Evolutionary conservation across 2,329 filamentous ascomycete genomes (phyloP).

Genomic region (Xylaria polymorpha): DNA sequence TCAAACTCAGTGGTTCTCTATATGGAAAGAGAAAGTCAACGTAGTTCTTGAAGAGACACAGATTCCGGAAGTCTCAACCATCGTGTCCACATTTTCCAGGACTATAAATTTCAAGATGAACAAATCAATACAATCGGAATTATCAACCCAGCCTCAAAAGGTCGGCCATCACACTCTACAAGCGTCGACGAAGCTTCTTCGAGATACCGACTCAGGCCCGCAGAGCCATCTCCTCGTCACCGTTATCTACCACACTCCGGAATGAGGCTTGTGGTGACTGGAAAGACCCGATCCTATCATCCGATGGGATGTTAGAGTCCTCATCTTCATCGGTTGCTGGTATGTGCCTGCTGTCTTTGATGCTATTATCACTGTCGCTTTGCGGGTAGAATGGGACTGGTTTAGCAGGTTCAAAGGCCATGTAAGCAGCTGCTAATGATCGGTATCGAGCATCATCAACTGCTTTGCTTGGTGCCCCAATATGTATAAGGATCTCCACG

Average conservation of each 20-base stretch:
- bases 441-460: slow-evolving; percentile 63
- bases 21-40: slow-evolving; percentile 86
- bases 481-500: slow-evolving; percentile 67
- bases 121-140: slow-evolving; percentile 78
- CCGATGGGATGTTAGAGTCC: slow-evolving; percentile 21
- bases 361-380: not conserved
- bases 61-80: slow-evolving; percentile 75
- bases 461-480: slow-evolving; percentile 62
- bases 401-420: slow-evolving; percentile 54
- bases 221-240: slow-evolving; percentile 62
- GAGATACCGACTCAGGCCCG: slow-evolving; percentile 61
- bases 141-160: slow-evolving; percentile 78
- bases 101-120: slow-evolving; percentile 81
- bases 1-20: slow-evolving; percentile 83
- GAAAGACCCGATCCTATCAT: slow-evolving; percentile 36
- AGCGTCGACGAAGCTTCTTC: slow-evolving; percentile 63
- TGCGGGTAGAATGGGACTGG: slow-evolving; percentile 8
- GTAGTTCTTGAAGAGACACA: slow-evolving; percentile 75
- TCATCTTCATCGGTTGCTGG: slow-evolving; percentile 25
- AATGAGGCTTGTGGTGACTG: slow-evolving; percentile 58
- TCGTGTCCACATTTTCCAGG: slow-evolving; percentile 81
- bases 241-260: slow-evolving; percentile 58
- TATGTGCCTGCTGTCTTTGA: not conserved
- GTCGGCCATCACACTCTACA: slow-evolving; percentile 68
- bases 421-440: slow-evolving; percentile 62